phyloP scores from a whole-genome alignment of 768 basidiomycete species.

The Suillus subalutaceus region DNA sequence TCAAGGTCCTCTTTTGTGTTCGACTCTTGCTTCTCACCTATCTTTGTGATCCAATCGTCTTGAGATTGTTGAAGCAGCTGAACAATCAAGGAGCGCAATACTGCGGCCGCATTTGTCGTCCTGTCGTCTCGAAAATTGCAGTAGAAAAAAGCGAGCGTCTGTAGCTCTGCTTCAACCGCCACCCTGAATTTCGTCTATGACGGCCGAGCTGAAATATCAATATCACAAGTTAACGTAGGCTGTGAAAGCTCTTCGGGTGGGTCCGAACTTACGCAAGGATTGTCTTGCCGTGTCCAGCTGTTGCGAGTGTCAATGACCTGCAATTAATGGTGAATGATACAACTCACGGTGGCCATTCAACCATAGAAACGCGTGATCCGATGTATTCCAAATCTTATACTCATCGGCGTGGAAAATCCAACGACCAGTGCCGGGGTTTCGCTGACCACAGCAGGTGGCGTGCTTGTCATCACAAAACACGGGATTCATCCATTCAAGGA shows the following conservation, averaged over 20 bases:
- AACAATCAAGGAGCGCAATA: constrained; percentile 22
- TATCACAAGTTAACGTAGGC: too few relatives aligned
- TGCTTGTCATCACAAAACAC: not conserved
- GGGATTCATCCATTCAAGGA: not conserved
- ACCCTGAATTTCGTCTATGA: not conserved
- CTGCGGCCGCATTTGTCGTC: constrained; percentile 12
- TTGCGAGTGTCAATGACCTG: not conserved
- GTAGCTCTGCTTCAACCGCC: not conserved
- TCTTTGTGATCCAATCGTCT: not conserved
- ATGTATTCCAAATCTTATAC: not conserved
- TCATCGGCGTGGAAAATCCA: not conserved
- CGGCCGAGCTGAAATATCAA: too few relatives aligned
- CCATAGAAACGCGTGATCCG: not conserved
- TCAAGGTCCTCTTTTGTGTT: not conserved
- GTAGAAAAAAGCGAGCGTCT: constrained; percentile 18
- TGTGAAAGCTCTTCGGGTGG: not conserved
- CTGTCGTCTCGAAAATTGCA: constrained; percentile 23
- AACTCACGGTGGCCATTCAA: not conserved
- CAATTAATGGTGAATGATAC: not conserved
- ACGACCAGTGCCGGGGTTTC: not conserved
- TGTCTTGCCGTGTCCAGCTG: not conserved
- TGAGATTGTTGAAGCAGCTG: constrained; percentile 13
- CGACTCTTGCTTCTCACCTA: not conserved
- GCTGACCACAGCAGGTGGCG: not conserved
- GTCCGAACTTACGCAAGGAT: not conserved